Evolutionary conservation across 2,329 filamentous ascomycete species (phyloP).

Genomic region (Penicillium sp.): DNA sequence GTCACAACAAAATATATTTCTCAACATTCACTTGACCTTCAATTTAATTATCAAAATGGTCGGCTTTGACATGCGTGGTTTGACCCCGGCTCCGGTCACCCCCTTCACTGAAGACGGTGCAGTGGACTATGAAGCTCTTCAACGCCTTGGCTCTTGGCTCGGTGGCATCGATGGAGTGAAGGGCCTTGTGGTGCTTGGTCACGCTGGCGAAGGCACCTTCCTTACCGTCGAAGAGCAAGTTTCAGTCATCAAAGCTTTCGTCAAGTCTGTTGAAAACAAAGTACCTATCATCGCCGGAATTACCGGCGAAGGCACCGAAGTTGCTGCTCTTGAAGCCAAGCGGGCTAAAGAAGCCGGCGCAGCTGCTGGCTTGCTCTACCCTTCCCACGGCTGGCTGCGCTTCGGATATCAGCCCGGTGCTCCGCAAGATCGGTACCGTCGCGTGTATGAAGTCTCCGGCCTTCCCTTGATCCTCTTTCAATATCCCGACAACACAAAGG

Average conservation of each 20-base stretch:
- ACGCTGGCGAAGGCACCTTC: slow-evolving; percentile 55
- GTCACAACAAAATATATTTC: not conserved
- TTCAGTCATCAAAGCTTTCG: slow-evolving; percentile 52
- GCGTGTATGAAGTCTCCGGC: slow-evolving; percentile 50
- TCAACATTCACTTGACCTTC: not conserved
- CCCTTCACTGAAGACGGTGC: slow-evolving; percentile 49
- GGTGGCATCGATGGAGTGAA: slow-evolving; percentile 53
- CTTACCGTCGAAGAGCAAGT: slow-evolving; percentile 51
- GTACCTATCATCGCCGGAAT: slow-evolving; percentile 55
- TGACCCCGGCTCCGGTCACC: slow-evolving; percentile 53
- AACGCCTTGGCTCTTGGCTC: slow-evolving; percentile 54
- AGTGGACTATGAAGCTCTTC: slow-evolving; percentile 53
- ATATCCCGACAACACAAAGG: slow-evolving; percentile 55
- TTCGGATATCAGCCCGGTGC: slow-evolving; percentile 55
- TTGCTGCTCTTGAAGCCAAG: slow-evolving; percentile 52
- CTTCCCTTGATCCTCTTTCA: slow-evolving; percentile 55
- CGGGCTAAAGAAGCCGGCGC: slow-evolving; percentile 52
- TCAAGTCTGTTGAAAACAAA: slow-evolving; percentile 51
- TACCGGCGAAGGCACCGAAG: slow-evolving; percentile 53
- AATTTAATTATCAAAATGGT: slow-evolving; percentile 16
- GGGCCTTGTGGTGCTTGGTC: slow-evolving; percentile 54
- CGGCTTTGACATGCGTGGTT: slow-evolving; percentile 48
- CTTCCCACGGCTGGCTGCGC: slow-evolving; percentile 55
- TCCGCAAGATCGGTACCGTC: slow-evolving; percentile 52
- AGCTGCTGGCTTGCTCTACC: slow-evolving; percentile 52